These are phyloP conservation scores for Bromus sterilis DNA, from an alignment of 176 grass and related monocot species.

Conservation along the genomic window DNA sequence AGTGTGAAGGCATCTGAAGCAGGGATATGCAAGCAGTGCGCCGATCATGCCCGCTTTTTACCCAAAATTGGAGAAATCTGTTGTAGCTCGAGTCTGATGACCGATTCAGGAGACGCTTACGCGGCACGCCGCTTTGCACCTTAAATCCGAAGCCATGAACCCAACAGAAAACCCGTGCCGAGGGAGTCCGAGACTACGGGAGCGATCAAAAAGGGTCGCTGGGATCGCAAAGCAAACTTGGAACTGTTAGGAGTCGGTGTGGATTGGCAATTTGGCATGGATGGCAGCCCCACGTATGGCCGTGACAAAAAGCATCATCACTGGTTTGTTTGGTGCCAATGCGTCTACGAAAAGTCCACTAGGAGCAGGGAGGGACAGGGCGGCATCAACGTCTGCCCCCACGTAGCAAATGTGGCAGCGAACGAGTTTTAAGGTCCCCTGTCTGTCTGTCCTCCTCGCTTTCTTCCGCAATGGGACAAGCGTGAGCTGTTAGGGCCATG, in stretches of 20 bases:
- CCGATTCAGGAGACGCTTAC: not conserved
- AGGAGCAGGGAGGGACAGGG: not conserved
- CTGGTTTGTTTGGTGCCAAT: not conserved
- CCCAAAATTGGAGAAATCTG: not conserved
- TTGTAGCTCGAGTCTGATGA: not conserved
- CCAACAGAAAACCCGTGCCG: not conserved
- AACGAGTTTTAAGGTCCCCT: not conserved
- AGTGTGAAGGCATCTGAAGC: not conserved
- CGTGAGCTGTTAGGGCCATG: not conserved
- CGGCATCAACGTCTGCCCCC: not conserved
- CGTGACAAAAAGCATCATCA: not conserved
- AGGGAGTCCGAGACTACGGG: not conserved
- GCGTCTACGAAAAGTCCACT: not conserved
- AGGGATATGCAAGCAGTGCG: no score
- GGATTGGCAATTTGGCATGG: not conserved
- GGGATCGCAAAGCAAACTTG: conserved; percentile 30
- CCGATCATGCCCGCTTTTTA: no score
- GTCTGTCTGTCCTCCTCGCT: not conserved
- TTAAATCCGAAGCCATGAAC: not conserved
- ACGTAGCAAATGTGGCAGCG: not conserved
- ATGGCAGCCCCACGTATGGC: not conserved
- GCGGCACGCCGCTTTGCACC: not conserved
- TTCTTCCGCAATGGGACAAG: not conserved
- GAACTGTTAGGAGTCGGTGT: not conserved
- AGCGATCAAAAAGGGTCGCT: not conserved